Base-by-base conservation (phyloP, 2,329 filamentous ascomycete genomes). In the Beauveria bassiana region DNA sequence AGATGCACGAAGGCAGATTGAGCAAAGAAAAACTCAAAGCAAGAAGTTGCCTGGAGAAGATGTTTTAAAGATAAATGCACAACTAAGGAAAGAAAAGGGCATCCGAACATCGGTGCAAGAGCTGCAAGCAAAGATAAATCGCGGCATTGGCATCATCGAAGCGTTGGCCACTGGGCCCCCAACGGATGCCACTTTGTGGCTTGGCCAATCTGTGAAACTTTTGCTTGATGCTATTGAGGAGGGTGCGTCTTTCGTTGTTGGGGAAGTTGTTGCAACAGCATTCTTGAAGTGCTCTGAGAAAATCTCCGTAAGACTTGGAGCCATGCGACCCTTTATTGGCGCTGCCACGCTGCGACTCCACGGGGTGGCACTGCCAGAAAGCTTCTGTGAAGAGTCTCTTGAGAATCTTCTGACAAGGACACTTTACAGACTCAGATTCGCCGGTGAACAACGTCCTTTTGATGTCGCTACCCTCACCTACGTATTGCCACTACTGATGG, bases 1-100 rank as follows among this genome's bases (percentile, higher is more conserved):
- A 72, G 95, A 99, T 65, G 81, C 99, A 8, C 83, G 93, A 62
- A 82, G 86, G 45, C 91, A 97, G 68, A 76, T 99, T 46, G 92
- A 93, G n/a, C 83, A 90, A 71, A 99, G 98, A 79, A 96, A 93
- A 73, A 93, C 93, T 1, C 85, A 90, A 63, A 86, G 91, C 68
- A 93, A 92, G 77, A 99, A 97, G 75, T 84, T 98, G 10, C 95
- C 91, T 0, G 77, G 90, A 0, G 95, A 98, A 42, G 93, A 99
- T 69, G 88, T 88, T 66, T 84, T 88, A 34, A 98, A 96, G 74
- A 90, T 98, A 62, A 93, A 95, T 58, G 88, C 90, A 7, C 95
- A 99, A 69, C 78, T 98, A 28, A 88, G 86, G 63, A 98, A 96
- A 74, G 95, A 99, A 73, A 79, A 88, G 1, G 82, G 80, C 54